These are phyloP conservation scores for Saccharomycopsis capsularis DNA, from an alignment of 805 yeast species.

Conservation along the genomic window DNA sequence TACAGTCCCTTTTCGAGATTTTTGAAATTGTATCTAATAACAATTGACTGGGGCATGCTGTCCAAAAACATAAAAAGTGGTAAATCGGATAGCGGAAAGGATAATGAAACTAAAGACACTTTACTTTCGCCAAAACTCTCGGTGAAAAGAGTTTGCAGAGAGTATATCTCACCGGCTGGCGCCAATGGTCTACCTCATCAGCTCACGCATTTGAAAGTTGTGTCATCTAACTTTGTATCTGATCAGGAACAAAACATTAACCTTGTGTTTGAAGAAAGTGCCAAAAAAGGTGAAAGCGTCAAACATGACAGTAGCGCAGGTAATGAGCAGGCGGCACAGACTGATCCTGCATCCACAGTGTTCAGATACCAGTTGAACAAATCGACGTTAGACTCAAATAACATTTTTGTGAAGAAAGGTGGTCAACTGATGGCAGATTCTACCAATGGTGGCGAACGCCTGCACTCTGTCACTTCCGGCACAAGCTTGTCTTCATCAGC, in stretches of 20 bases:
- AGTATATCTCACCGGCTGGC: conserved; percentile 19
- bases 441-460: neutral
- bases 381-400: neutral
- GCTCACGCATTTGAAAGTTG: conserved; percentile 32
- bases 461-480: no score
- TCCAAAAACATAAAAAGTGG: conserved; percentile 34
- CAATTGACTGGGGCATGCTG: conserved; percentile 52
- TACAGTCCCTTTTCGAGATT: conserved; percentile 32
- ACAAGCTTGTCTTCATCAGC: neutral
- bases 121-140: conserved; percentile 33
- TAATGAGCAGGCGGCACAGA: no score
- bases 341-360: neutral
- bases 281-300: neutral
- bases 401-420: conserved; percentile 3
- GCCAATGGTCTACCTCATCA: conserved; percentile 23
- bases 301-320: no score
- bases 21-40: conserved; percentile 37
- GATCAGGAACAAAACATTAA: conserved; percentile 38
- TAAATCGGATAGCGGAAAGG: neutral
- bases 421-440: neutral
- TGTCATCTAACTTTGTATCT: conserved; percentile 36
- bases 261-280: conserved; percentile 9
- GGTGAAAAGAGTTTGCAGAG: conserved; percentile 29
- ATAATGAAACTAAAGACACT: no score
- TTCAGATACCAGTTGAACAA: conserved; percentile 11